A percentile compares a stretch with the other conserved stretches of the same genome.
phyloP scores from a whole-genome alignment of 345 rosid species.

The Moricandia arvensis region DNA sequence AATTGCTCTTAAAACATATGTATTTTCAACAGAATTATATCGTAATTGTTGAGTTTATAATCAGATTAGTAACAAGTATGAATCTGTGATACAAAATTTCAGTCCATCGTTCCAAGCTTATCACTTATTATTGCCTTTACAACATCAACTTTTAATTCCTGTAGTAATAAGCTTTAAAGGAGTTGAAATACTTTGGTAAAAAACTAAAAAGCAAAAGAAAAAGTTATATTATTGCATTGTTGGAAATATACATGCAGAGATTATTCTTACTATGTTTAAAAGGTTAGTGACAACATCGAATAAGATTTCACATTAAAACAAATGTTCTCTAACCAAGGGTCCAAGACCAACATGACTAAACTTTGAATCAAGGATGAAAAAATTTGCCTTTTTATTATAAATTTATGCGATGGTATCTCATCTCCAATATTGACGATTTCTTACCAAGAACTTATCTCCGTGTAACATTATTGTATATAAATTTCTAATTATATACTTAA shows the following conservation, averaged over 20 bases:
- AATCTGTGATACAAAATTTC: neutral
- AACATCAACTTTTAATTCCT: conserved; percentile 19
- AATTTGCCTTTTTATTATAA: neutral
- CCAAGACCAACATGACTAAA: neutral
- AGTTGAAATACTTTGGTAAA: neutral
- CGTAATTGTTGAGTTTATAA: neutral
- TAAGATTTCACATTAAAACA: neutral
- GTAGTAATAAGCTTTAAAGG: conserved; percentile 5
- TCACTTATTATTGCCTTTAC: neutral
- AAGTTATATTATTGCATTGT: neutral
- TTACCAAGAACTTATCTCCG: neutral
- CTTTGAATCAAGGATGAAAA: neutral
- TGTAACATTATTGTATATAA: neutral
- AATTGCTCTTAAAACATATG: neutral
- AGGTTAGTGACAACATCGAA: neutral
- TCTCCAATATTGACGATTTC: neutral
- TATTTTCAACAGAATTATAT: neutral
- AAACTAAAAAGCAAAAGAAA: neutral
- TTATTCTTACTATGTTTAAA: neutral
- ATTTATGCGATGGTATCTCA: neutral
- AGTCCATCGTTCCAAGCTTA: conserved; percentile 2
- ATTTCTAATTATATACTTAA: neutral
- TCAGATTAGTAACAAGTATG: neutral
- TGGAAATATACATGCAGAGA: neutral
- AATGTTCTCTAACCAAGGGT: neutral